A percentile compares a stretch with the other conserved stretches of the same genome.
These are phyloP conservation scores for Escallonia herrerae DNA, from an alignment of 129 eudicot species.

Conservation along the genomic window DNA sequence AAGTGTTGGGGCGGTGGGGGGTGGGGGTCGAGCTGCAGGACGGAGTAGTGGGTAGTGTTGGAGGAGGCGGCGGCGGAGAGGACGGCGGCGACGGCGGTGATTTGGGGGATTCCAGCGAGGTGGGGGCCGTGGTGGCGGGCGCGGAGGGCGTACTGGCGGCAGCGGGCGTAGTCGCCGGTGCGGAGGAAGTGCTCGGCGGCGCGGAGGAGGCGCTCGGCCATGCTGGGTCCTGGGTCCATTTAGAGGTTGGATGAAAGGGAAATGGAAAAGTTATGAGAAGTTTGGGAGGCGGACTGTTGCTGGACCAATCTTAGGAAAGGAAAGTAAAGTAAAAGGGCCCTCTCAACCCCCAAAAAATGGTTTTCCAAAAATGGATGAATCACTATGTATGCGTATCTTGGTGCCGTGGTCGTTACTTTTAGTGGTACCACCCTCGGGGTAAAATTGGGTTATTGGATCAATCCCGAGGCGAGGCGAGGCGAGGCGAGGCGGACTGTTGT, in stretches of 20 bases:
- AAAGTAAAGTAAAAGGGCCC: no score
- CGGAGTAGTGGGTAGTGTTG: constrained; percentile 35
- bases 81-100: constrained; percentile 50
- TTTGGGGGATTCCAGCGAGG: constrained; percentile 26
- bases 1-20: constrained; percentile 23
- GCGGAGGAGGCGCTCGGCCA: constrained; percentile 17
- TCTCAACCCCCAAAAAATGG: no score
- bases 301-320: no score
- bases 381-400: no score
- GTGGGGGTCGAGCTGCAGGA: constrained; percentile 26
- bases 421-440: no score
- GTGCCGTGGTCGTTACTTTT: no score
- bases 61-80: constrained; percentile 28
- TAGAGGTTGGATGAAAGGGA: neutral
- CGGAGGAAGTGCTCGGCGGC: constrained; percentile 38
- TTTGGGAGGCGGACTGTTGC: no score
- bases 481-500: no score
- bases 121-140: constrained; percentile 26
- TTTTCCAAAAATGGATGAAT: no score
- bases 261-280: no score
- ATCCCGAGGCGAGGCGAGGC: no score
- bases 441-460: no score
- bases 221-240: neutral
- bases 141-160: constrained; percentile 39
- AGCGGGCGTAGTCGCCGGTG: constrained; percentile 29